Evolutionary conservation across 352 stramenopile genomes (phyloP), one percentile per base, ranked within the genome.

Genomic region (Phytophthora melonis): DNA sequence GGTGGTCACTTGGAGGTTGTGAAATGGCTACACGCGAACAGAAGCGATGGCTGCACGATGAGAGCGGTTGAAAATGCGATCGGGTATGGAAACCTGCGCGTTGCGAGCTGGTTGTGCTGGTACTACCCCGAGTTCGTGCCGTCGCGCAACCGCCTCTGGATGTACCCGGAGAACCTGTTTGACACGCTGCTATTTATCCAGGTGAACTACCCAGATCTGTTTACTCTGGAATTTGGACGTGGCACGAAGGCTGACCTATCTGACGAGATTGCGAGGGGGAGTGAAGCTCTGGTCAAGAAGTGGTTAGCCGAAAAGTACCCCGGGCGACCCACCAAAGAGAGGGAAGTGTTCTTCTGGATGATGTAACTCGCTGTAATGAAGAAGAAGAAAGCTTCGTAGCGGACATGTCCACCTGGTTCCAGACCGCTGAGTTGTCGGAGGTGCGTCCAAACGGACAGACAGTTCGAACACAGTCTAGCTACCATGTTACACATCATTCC

Each of bases 161-260:
- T 47, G 34, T 62, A 16, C 21, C 56, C 56, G 6, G 41, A 62
- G n/a, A 62, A 62, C 13, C n/a, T 62, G 30, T 52, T 62, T 50
- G 56, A 62, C 41, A 62, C 56, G 56, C 34, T 62, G 10, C 6
- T 50, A 19, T 62, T 62, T 50, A 25, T 62, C 32, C 11, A 62
- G 52, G 56, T 62, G 19, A 61, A 61, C 30, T 61, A 27, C 19
- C n/a, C 55, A 5, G 32, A 62, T 19, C 23, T 45, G 2, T 34
- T 62, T 19, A 62, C 56, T 27, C 19, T 52, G 34, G 56, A 62
- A 50, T 62, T 62, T 18, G 34, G 56, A 0, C 41, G 13, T 16
- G 56, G 11, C 9, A 62, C 34, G 1, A 62, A 62, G 34, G 16
- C 10, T 34, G 56, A 62, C 34, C 18, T 62, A 21, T n/a, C n/a